Evolutionary conservation across 345 rosid genomes (phyloP).

Genomic region (Lumnitzera racemosa): DNA sequence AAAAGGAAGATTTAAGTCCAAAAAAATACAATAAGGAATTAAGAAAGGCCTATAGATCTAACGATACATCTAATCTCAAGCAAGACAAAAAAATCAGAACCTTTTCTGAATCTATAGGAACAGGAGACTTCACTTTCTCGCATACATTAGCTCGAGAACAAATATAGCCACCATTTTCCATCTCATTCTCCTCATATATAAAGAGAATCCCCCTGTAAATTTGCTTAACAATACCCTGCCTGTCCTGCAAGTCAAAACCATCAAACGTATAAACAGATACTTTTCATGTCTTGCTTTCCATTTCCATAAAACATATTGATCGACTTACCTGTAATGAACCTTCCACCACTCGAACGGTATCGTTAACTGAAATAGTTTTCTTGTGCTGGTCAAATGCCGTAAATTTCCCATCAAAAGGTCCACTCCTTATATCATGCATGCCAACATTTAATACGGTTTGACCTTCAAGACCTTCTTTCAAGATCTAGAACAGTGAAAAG

Average conservation of each 20-base stretch:
- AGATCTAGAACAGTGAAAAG: constrained; percentile 42
- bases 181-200: constrained; percentile 55
- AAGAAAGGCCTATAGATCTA: neutral
- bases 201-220: constrained; percentile 79
- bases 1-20: neutral
- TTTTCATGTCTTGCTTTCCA: neutral
- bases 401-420: constrained; percentile 65
- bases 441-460: constrained; percentile 50
- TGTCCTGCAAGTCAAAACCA: constrained; percentile 48
- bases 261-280: constrained; percentile 2
- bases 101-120: constrained; percentile 43
- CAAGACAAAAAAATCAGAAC: constrained; percentile 20
- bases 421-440: constrained; percentile 41
- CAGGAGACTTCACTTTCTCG: constrained; percentile 61
- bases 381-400: constrained; percentile 58
- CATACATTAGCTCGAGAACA: constrained; percentile 70
- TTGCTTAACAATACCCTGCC: constrained; percentile 79
- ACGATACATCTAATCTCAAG: constrained; percentile 3
- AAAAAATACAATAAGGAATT: neutral
- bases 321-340: constrained; percentile 68
- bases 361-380: constrained; percentile 59
- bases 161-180: constrained; percentile 76
- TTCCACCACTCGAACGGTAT: constrained; percentile 67
- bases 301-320: neutral
- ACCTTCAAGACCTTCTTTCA: constrained; percentile 67